phyloP scores from a whole-genome alignment of 805 yeast species.

The Sugiyamaella qingdaonensis region DNA sequence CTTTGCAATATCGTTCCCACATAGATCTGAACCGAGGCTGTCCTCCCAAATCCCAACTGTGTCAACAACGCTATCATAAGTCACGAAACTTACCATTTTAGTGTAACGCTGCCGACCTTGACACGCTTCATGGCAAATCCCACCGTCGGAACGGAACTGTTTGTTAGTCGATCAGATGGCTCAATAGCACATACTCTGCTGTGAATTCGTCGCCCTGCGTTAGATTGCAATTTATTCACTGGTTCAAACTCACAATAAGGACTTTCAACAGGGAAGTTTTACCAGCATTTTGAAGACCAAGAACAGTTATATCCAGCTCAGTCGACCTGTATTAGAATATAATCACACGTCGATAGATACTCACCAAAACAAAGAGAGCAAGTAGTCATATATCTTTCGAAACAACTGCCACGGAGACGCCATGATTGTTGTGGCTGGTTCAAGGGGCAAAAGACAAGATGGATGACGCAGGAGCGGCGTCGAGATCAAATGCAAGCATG shows the following conservation, averaged over 20 bases:
- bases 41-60: constrained; percentile 39
- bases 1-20: constrained; percentile 39
- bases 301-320: constrained; percentile 34
- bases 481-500: background rate
- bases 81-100: constrained; percentile 30
- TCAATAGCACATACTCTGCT: constrained; percentile 27
- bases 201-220: constrained; percentile 31
- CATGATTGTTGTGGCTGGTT: constrained; percentile 1
- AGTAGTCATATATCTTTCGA: constrained; percentile 27
- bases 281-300: constrained; percentile 39
- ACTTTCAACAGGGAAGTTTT: constrained; percentile 35
- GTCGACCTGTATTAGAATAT: constrained; percentile 22
- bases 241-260: constrained; percentile 25
- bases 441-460: background rate
- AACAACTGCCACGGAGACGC: constrained; percentile 21
- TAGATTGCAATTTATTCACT: background rate
- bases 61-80: background rate
- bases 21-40: constrained; percentile 37
- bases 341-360: constrained; percentile 3
- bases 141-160: constrained; percentile 36
- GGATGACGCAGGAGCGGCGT: background rate
- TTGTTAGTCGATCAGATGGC: background rate
- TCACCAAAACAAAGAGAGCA: constrained; percentile 32
- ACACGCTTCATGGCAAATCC: constrained; percentile 37
- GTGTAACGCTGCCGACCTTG: constrained; percentile 32